These are phyloP conservation scores for Pyricularia pennisetigena DNA, from an alignment of 2,329 filamentous ascomycete genomes.

Conservation along the genomic window DNA sequence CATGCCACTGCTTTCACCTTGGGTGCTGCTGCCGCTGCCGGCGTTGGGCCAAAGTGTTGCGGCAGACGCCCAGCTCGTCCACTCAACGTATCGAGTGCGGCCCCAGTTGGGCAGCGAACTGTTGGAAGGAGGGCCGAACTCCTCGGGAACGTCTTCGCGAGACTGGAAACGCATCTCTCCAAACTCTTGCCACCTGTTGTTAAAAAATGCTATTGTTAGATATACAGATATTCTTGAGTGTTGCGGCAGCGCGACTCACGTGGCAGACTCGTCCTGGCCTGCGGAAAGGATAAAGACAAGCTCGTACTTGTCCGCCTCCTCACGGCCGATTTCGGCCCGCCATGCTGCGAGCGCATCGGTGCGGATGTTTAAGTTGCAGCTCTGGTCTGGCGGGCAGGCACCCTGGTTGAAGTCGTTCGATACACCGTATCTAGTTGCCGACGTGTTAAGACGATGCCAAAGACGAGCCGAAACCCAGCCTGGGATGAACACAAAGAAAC, in stretches of 20 bases:
- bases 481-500: not conserved
- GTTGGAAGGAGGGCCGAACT: conserved; percentile 36
- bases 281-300: conserved; percentile 44
- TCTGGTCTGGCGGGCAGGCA: conserved; percentile 30
- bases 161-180: conserved; percentile 41
- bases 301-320: conserved; percentile 35
- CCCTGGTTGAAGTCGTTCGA: conserved; percentile 36
- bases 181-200: conserved; percentile 38
- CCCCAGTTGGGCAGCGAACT: conserved; percentile 32
- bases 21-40: conserved; percentile 39
- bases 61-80: conserved; percentile 42
- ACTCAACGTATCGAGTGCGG: conserved; percentile 39
- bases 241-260: conserved; percentile 9
- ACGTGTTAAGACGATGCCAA: not conserved
- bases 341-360: conserved; percentile 37
- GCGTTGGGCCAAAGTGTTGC: conserved; percentile 44
- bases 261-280: conserved; percentile 43
- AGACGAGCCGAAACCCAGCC: not conserved
- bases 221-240: no score
- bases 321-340: conserved; percentile 39
- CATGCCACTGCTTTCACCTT: conserved; percentile 43
- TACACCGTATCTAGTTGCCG: conserved; percentile 28
- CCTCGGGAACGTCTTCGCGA: conserved; percentile 35
- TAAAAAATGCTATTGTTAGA: not conserved
- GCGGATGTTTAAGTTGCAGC: conserved; percentile 36